Evolutionary conservation across 441 rosid species (phyloP), one percentile per base, ranked within the genome.

Genomic region (Lepidium campestre): DNA sequence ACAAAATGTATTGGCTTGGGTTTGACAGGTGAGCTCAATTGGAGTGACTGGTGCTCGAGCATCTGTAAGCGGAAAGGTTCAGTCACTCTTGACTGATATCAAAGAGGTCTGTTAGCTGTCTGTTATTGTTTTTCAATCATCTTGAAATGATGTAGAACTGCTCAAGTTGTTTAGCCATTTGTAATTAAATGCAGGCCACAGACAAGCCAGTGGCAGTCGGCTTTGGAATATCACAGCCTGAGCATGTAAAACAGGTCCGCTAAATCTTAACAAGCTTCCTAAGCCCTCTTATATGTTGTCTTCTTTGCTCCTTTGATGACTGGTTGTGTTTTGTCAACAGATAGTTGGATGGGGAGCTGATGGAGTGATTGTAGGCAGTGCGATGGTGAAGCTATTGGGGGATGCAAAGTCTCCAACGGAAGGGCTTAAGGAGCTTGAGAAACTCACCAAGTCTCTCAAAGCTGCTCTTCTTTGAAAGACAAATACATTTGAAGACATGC

Each of bases 21-120:
- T 58, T 53, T 75, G 59, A 53, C 72, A 94, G 99, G 98, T 94
- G 45, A 94, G 99, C 60, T 82, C 97, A 35, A 12, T 81, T 10
- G 99, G 99, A 72, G 99, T 94, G 71, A 94, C 97, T 7, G 99
- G 97, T 39, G 85, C 96, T 25, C 96, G 97, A 60, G 68, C 83
- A 72, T 86, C 94, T 63, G 84, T 94, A n/a, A 94, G 89, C 57
- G 80, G 65, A 23, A 71, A 74, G 60, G 96, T 91, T 71, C 80
- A 80, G 78, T 68, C 78, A 60, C 96, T 94, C 73, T 78, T 94
- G 60, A 67, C 35, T 48, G 96, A 89, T 9, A 83, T 94, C 73
- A 94, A 91, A 81, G 80, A 81, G 78, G 78, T 74, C 12, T 62
- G 37, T 4, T 45, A 27, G 29, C 39, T 35, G 2, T 19, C 3